Evolutionary conservation across 2,329 filamentous ascomycete genomes (phyloP).

Genomic region (Aspergillus novoparasiticus): DNA sequence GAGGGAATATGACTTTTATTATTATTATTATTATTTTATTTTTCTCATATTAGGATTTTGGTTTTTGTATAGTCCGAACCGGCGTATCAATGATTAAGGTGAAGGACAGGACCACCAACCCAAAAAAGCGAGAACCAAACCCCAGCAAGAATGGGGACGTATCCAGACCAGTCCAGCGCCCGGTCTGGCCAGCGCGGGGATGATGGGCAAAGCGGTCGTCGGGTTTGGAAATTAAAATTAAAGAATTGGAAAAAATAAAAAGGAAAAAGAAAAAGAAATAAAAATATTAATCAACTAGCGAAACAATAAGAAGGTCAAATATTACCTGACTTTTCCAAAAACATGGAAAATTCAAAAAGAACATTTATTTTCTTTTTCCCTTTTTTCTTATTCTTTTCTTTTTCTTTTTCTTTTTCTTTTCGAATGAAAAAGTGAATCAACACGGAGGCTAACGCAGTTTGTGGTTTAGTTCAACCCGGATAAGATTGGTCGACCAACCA

Average conservation of each 20-base stretch:
- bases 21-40: slow-evolving; percentile 2
- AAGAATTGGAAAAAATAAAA: slow-evolving; percentile 1
- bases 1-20: slow-evolving; percentile 1
- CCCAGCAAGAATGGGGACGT: slow-evolving; percentile 19
- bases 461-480: neutral
- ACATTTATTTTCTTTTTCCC: neutral
- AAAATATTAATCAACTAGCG: slow-evolving; percentile 6
- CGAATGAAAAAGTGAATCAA: neutral
- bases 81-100: slow-evolving; percentile 9
- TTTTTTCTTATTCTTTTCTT: neutral
- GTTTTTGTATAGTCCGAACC: slow-evolving; percentile 7
- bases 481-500: neutral
- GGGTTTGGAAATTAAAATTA: neutral
- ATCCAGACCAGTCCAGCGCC: slow-evolving; percentile 23
- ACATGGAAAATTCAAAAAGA: neutral
- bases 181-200: slow-evolving; percentile 28
- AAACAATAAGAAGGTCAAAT: slow-evolving; percentile 11
- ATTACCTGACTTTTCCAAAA: neutral
- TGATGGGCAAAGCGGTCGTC: slow-evolving; percentile 2
- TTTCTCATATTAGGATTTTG: neutral
- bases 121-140: slow-evolving; percentile 9
- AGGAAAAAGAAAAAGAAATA: slow-evolving; percentile 6
- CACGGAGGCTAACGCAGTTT: neutral
- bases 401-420: neutral
- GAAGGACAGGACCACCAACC: slow-evolving; percentile 3